phyloP scores from a whole-genome alignment of 108 stramenopile species.

The Chaetoceros muelleri region DNA sequence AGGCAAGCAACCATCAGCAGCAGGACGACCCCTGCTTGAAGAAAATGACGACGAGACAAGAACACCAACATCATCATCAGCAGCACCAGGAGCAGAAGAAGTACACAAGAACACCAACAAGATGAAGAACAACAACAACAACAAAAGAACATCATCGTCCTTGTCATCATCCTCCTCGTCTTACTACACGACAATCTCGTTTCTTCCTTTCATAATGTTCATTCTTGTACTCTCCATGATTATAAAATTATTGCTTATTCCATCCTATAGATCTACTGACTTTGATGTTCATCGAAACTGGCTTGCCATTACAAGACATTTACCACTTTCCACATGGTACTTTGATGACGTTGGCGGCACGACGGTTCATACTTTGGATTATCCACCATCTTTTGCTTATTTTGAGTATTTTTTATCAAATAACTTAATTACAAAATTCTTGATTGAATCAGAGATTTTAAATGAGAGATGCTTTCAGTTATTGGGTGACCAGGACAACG shows the following conservation, averaged over 20 bases:
- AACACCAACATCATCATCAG: too few relatives aligned
- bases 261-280: slow-evolving; percentile 80
- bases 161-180: too few relatives aligned
- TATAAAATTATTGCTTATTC: slow-evolving; percentile 55
- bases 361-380: slow-evolving; percentile 91
- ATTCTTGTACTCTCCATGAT: slow-evolving; percentile 35
- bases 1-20: too few relatives aligned
- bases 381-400: slow-evolving; percentile 91
- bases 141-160: too few relatives aligned
- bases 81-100: too few relatives aligned
- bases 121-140: too few relatives aligned
- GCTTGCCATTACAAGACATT: slow-evolving; percentile 81
- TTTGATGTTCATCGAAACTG: slow-evolving; percentile 96
- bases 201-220: too few relatives aligned
- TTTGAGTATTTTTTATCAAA: slow-evolving; percentile 75
- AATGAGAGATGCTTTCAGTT: slow-evolving; percentile 53
- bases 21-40: too few relatives aligned
- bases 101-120: too few relatives aligned
- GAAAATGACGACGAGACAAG: too few relatives aligned
- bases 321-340: slow-evolving; percentile 81
- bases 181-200: too few relatives aligned
- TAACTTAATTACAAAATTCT: slow-evolving; percentile 17
- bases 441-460: slow-evolving; percentile 22
- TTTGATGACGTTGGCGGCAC: slow-evolving; percentile 64
- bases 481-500: slow-evolving; percentile 37